Conservation (phyloP, 1,284 basidiomycete genomes). For the Marasmius sp. region DNA sequence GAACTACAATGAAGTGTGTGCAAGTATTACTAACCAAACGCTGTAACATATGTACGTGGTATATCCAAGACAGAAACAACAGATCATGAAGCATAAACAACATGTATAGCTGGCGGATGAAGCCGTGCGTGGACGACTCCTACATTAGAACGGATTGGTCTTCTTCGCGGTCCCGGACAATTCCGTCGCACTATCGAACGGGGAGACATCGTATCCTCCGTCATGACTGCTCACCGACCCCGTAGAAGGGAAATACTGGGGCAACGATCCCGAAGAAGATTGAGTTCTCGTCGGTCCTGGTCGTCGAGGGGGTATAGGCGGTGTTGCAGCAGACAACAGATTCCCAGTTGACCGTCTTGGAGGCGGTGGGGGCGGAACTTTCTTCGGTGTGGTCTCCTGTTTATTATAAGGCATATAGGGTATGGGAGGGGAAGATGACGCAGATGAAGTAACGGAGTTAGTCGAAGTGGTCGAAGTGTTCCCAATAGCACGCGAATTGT, state of each 20-base stretch:
- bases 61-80: too few species aligned
- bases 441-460: background rate
- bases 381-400: constrained; percentile 24
- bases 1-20: too few species aligned
- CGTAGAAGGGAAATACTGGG: constrained; percentile 17
- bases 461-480: too few species aligned
- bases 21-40: too few species aligned
- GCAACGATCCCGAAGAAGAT: constrained; percentile 16
- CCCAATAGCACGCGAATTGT: background rate
- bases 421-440: constrained; percentile 1
- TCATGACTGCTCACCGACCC: constrained; percentile 29
- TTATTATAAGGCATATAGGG: background rate
- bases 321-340: constrained; percentile 19
- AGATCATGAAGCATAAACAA: background rate
- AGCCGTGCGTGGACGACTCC: background rate
- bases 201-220: constrained; percentile 40
- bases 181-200: constrained; percentile 47
- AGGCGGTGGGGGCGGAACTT: constrained; percentile 39
- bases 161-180: constrained; percentile 11
- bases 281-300: constrained; percentile 12
- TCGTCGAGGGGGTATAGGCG: constrained; percentile 24
- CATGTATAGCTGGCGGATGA: background rate
- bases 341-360: constrained; percentile 33
- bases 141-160: background rate
- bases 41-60: too few species aligned